Evolutionary conservation across 1,284 basidiomycete species (phyloP), one percentile per base, ranked within the genome.

Genomic region (Boletus sp.): DNA sequence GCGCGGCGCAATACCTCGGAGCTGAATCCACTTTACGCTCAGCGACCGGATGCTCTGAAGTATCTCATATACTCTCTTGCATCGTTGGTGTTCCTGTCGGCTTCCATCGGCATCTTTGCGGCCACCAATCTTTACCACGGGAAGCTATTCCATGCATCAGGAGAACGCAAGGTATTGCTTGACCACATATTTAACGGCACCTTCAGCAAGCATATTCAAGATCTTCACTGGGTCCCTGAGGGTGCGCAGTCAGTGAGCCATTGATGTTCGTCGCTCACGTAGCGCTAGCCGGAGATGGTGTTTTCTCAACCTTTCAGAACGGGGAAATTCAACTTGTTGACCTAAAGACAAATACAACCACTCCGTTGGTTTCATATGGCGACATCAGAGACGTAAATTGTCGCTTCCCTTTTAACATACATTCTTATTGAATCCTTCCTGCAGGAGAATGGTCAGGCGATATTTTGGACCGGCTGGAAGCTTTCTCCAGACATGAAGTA

Each of bases 151-250:
- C 74, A 62, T 49, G 67, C 73, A 9, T 73, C 74, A 5, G 84
- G 88, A 2, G 74, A 69, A 26, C 74, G 73, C 55, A 88, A 81
- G 57, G 75, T 95, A 41, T 86, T 85, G 1, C 81, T 96, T 76
- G 90, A 95, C 59, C 85, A 93, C 64, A 69, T 94, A 40, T 91
- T 91, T 69, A 94, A 94, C 60, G 91, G 91, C 4, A 95, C 92
- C 0, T 96, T 95, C 61, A 53, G 44, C 9, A 66, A 74, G 3
- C 58, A 75, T 4, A 62, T 60, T 10, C 72, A 74, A 37, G 59
- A 60, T 25, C 66, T 94, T 25, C 73, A 81, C 39, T 96, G 94
- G 94, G 84, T 96, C 25, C 81, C 84, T 10, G 91, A 94, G 78
- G 92, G 93, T 90, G 51, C 26, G 76, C 57, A 22, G 4, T 32